Evolutionary conservation across 352 stramenopile genomes (phyloP).

Genomic region (Phytophthora pseudosyringae): DNA sequence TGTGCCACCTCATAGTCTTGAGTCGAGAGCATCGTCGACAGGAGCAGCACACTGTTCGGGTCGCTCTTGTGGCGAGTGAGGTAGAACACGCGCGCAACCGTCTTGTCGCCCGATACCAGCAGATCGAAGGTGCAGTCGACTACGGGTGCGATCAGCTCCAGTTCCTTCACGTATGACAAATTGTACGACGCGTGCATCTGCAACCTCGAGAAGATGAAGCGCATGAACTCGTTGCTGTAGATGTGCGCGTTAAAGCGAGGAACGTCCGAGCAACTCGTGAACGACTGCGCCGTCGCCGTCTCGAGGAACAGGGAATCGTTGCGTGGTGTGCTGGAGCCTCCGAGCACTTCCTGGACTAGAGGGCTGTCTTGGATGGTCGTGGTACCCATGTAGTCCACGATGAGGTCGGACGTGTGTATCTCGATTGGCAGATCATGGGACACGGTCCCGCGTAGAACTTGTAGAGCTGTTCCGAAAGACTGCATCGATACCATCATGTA

Average conservation of each 20-base stretch:
- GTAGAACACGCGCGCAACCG: slow-evolving; percentile 34
- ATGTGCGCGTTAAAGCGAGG: slow-evolving; percentile 18
- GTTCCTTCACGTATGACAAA: slow-evolving; percentile 31
- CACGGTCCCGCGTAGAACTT: slow-evolving; percentile 23
- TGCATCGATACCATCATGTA: slow-evolving; percentile 33
- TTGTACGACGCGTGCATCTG: slow-evolving; percentile 28
- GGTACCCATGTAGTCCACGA: slow-evolving; percentile 34
- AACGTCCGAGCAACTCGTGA: slow-evolving; percentile 29
- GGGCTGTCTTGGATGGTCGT: slow-evolving; percentile 37
- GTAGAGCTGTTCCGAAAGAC: slow-evolving; percentile 18
- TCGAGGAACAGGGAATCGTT: slow-evolving; percentile 52
- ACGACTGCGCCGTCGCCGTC: slow-evolving; percentile 24
- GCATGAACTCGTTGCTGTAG: slow-evolving; percentile 44
- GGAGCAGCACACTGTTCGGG: slow-evolving; percentile 22
- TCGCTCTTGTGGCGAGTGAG: slow-evolving; percentile 27
- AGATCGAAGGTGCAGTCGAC: slow-evolving; percentile 46
- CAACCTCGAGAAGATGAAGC: slow-evolving; percentile 32
- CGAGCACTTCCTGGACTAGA: slow-evolving; percentile 35
- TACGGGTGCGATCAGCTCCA: slow-evolving; percentile 46
- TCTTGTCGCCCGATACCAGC: slow-evolving; percentile 25
- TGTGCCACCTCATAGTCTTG: slow-evolving; percentile 37
- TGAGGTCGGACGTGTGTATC: slow-evolving; percentile 25
- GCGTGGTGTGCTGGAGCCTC: slow-evolving; percentile 28
- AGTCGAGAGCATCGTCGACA: slow-evolving; percentile 31
- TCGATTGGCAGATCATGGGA: slow-evolving; percentile 28